Conservation (phyloP, 495 filamentous ascomycete species). For the Penicillium robsamsonii region DNA sequence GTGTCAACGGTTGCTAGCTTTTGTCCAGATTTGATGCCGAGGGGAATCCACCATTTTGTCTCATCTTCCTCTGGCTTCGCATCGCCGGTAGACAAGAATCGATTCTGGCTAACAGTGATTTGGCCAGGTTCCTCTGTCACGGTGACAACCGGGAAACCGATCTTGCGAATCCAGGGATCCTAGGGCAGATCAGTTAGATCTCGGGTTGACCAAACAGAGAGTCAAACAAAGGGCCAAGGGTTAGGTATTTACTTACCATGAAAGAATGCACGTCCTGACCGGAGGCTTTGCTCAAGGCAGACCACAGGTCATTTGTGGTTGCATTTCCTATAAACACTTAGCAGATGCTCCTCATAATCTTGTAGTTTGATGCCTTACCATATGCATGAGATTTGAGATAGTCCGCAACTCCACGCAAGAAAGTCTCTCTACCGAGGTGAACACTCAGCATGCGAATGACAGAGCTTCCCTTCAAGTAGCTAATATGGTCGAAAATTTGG, state of each 20-base stretch:
- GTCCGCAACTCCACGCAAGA: constrained; percentile 80
- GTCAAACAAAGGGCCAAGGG: neutral
- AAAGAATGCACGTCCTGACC: constrained; percentile 81
- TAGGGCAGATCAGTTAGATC: constrained; percentile 29
- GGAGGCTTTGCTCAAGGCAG: constrained; percentile 82
- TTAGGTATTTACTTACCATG: constrained; percentile 56
- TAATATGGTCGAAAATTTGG: constrained; percentile 94
- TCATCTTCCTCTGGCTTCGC: constrained; percentile 85
- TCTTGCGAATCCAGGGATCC: constrained; percentile 87
- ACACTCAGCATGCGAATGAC: constrained; percentile 91
- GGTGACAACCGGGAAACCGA: constrained; percentile 89
- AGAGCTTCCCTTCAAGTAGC: constrained; percentile 92
- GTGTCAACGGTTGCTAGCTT: constrained; percentile 34
- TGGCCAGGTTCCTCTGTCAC: constrained; percentile 78
- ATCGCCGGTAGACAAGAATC: constrained; percentile 89
- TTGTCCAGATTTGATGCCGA: constrained; percentile 65
- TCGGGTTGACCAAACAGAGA: neutral
- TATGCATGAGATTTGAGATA: constrained; percentile 89
- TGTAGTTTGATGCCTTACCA: constrained; percentile 31
- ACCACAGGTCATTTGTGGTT: constrained; percentile 89
- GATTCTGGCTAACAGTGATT: constrained; percentile 76
- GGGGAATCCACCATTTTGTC: constrained; percentile 94
- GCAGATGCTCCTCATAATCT: neutral
- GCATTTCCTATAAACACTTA: constrained; percentile 63
- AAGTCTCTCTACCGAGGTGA: constrained; percentile 79